Evolutionary conservation across 768 basidiomycete species (phyloP).

Genomic region (Galerina sulciceps): DNA sequence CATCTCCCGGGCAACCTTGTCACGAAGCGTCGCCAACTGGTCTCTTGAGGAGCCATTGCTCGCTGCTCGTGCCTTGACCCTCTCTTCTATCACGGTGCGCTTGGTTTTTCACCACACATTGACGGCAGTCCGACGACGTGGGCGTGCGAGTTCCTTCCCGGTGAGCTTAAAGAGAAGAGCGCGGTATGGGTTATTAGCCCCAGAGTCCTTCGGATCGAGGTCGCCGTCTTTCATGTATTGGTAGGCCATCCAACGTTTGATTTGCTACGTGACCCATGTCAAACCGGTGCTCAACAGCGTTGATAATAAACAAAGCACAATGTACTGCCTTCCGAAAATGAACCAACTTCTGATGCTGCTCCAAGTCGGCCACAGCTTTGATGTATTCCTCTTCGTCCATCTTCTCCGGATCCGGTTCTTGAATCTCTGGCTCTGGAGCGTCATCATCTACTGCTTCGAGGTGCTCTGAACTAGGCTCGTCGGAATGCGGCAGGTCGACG

Average conservation of each 20-base stretch:
- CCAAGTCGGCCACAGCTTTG: background rate
- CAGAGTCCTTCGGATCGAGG: background rate
- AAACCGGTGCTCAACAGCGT: no score
- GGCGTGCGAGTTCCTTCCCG: background rate
- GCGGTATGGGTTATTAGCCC: background rate
- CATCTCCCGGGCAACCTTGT: background rate
- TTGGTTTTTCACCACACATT: background rate
- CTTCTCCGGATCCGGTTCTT: background rate
- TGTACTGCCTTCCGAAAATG: conserved; percentile 6
- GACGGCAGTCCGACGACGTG: background rate
- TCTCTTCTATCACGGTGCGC: background rate
- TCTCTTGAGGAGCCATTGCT: background rate
- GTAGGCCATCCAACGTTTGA: no score
- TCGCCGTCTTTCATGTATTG: background rate
- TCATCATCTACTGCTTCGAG: conserved; percentile 10
- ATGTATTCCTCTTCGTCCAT: background rate
- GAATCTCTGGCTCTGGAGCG: background rate
- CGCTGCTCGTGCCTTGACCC: background rate
- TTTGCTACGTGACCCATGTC: no score
- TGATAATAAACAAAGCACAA: conserved; percentile 1
- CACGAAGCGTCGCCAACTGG: background rate
- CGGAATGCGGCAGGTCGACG: background rate
- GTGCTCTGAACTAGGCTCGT: conserved; percentile 4
- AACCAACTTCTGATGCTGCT: background rate
- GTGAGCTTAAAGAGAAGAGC: background rate